These are phyloP conservation scores for Phoenix roebelenii DNA, from an alignment of 176 grass and related monocot species.

Conservation along the genomic window DNA sequence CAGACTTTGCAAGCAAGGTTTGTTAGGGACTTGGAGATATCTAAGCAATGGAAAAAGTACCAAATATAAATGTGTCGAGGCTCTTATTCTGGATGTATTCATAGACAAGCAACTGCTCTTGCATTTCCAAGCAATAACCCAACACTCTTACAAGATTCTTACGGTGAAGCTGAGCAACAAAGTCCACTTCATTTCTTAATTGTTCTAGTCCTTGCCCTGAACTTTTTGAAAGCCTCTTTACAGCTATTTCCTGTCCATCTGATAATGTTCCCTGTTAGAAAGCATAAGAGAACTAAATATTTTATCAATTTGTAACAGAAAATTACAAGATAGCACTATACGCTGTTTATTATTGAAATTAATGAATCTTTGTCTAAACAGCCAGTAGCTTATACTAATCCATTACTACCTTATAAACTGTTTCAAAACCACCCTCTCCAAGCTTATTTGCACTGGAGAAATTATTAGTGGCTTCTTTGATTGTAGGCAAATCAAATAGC, in stretches of 20 bases:
- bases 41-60: not conserved
- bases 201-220: conserved; percentile 34
- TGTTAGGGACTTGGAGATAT: no score
- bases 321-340: no score
- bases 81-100: conserved; percentile 40
- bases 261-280: conserved; percentile 26
- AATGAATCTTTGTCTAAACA: no score
- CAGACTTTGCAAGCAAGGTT: no score
- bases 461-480: conserved; percentile 28
- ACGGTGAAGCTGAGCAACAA: conserved; percentile 48
- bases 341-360: no score
- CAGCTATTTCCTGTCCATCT: conserved; percentile 39
- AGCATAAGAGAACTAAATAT: no score
- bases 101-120: conserved; percentile 45
- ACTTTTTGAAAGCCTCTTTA: conserved; percentile 38
- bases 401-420: conserved; percentile 38
- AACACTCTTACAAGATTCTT: conserved; percentile 44
- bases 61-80: conserved; percentile 38
- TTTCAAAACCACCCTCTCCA: conserved; percentile 50
- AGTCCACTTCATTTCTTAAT: conserved; percentile 34
- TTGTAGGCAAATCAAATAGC: conserved; percentile 32
- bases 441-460: conserved; percentile 41
- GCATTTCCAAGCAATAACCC: conserved; percentile 33
- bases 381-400: no score
- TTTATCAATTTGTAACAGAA: no score